Base-by-base conservation (phyloP, 805 yeast species). In the Pichia ethanolica region DNA sequence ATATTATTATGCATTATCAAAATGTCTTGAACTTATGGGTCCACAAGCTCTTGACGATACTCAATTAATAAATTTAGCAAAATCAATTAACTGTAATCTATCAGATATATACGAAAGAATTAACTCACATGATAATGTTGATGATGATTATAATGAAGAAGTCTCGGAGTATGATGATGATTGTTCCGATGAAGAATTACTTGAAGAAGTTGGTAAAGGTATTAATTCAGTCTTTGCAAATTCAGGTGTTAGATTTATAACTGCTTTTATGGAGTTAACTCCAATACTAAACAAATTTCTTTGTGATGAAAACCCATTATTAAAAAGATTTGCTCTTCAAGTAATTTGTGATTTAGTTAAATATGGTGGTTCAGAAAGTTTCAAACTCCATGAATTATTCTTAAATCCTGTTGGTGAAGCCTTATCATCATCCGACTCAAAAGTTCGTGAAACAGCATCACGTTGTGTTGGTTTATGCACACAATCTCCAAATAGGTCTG, bases 81-180 rank as follows among this genome's bases (percentile, higher is more conserved):
- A 73, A 52, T 79, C 87, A 32, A 73, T 88, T 26, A 72, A 77
- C 42, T 65, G 75, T 4, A 82, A 82, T 57, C 68, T 89, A 61
- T 69, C 74, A 10, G 96, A 86, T 52, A 78, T 83, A 38, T 80
- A 78, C 60, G 82, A 77, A 50, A 78, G 96, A 57, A 81, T 87
- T 48, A 81, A 79, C 59, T 77, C 74, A 35, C 83, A 95, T 54
- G 89, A 87, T 47, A 74, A 72, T 52, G 83, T 77, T 40, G 93
- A 86, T 55, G 96, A 88, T 62, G 96, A 87, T 61, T 89, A 83
- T 64, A 84, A 85, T 51, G 97, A 89, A 68, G 97, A 88, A 42
- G 72, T 82, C 6, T 95, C 85, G 51, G 86, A 81, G 48, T 89
- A 83, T 49, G 97, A 90, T 49, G 89, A 82, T 51, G 95, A 86